A percentile compares a stretch with the other conserved stretches of the same genome.
phyloP scores from a whole-genome alignment of 768 basidiomycete genomes.

The Lentinus tigrinus region DNA sequence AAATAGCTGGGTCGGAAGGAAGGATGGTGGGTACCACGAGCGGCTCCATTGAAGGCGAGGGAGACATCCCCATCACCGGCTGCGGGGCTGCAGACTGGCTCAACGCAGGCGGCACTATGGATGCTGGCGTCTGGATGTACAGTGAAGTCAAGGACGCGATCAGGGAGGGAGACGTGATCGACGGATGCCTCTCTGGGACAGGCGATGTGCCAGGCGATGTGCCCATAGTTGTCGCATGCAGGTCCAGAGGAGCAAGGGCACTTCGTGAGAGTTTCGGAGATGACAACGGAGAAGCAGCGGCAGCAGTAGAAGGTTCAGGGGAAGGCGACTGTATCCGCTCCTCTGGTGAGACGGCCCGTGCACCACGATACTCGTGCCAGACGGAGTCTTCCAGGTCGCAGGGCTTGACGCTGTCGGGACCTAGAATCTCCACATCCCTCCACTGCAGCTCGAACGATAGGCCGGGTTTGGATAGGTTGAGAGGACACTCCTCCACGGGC shows the following conservation, averaged over 20 bases:
- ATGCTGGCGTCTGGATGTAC: conserved; percentile 7
- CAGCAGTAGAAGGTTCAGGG: conserved; percentile 5
- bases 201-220: not conserved
- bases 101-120: not conserved
- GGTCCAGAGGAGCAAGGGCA: conserved; percentile 5
- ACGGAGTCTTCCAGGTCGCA: conserved; percentile 41
- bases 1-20: conserved; percentile 61
- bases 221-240: conserved; percentile 4
- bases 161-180: conserved; percentile 16
- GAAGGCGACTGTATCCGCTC: conserved; percentile 8
- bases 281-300: conserved; percentile 5
- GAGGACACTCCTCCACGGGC: conserved; percentile 9
- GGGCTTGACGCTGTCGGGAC: conserved; percentile 43
- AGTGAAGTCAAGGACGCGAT: conserved; percentile 19
- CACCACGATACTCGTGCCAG: conserved; percentile 25
- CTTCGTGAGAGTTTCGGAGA: conserved; percentile 13
- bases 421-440: conserved; percentile 45
- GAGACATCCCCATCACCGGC: not conserved
- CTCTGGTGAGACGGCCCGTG: conserved; percentile 8
- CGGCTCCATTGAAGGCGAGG: conserved; percentile 25
- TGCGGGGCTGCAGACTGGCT: not conserved
- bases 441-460: conserved; percentile 30
- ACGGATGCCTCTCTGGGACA: conserved; percentile 4
- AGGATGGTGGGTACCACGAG: conserved; percentile 65
- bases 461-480: not conserved